Conservation (phyloP, 257 asterid genomes). For the Nicotiana benthamiana region DNA sequence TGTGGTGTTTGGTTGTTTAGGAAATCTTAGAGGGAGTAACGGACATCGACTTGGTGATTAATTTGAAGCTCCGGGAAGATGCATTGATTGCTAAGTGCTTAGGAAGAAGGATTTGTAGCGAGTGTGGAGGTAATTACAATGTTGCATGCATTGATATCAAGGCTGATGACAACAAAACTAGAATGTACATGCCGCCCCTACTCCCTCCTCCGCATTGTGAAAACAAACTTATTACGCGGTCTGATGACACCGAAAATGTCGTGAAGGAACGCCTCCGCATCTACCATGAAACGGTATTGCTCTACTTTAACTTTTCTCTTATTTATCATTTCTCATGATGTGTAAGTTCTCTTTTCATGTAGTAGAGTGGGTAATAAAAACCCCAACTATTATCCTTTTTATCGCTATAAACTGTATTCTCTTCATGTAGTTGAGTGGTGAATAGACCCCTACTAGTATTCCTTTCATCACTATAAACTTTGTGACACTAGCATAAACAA, state of each 20-base stretch:
- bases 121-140: constrained; percentile 84
- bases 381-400: background rate
- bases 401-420: background rate
- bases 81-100: constrained; percentile 90
- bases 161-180: constrained; percentile 51
- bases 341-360: background rate
- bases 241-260: constrained; percentile 84
- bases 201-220: constrained; percentile 88
- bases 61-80: constrained; percentile 80
- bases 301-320: background rate
- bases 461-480: background rate
- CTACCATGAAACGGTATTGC: constrained; percentile 64
- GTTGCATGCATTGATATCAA: constrained; percentile 76
- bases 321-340: background rate
- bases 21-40: constrained; percentile 88
- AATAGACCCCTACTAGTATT: background rate
- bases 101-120: constrained; percentile 88
- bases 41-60: constrained; percentile 79
- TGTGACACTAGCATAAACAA: background rate
- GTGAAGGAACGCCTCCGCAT: constrained; percentile 78
- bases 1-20: constrained; percentile 29
- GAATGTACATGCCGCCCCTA: constrained; percentile 94
- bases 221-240: constrained; percentile 62
- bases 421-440: background rate
- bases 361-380: background rate